These are phyloP conservation scores for Striga hermonthica DNA, from an alignment of 305 asterid species.

Conservation along the genomic window DNA sequence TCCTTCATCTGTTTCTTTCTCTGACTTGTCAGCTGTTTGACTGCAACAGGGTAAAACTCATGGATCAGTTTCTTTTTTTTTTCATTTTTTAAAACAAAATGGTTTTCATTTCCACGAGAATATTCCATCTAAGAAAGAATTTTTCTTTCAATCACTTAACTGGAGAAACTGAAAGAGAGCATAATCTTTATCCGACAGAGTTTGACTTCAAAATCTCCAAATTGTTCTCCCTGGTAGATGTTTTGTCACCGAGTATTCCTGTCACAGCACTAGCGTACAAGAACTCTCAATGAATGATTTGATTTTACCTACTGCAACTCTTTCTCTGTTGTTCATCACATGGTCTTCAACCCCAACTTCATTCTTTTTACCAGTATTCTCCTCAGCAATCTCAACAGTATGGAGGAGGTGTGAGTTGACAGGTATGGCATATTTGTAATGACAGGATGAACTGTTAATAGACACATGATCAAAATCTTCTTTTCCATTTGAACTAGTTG, in stretches of 20 bases:
- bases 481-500: conserved; percentile 33
- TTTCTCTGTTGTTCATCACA: conserved; percentile 34
- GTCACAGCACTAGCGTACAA: conserved; percentile 26
- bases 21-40: conserved; percentile 37
- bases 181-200: conserved; percentile 39
- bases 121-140: not conserved
- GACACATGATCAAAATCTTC: conserved; percentile 32
- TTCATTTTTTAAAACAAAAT: conserved; percentile 16
- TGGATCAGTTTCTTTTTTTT: conserved; percentile 16
- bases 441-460: conserved; percentile 35
- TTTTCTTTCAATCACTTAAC: conserved; percentile 13
- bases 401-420: conserved; percentile 36
- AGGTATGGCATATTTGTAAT: conserved; percentile 30
- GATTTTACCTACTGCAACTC: conserved; percentile 31
- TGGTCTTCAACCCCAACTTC: conserved; percentile 33
- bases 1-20: conserved; percentile 44
- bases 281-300: conserved; percentile 31
- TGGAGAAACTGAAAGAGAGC: conserved; percentile 24
- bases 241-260: conserved; percentile 29
- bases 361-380: conserved; percentile 27
- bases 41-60: conserved; percentile 35
- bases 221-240: conserved; percentile 32
- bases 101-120: conserved; percentile 6
- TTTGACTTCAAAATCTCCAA: conserved; percentile 30
- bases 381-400: conserved; percentile 34